phyloP scores from a whole-genome alignment of 805 yeast genomes.

The Candida cerambycidarum region DNA sequence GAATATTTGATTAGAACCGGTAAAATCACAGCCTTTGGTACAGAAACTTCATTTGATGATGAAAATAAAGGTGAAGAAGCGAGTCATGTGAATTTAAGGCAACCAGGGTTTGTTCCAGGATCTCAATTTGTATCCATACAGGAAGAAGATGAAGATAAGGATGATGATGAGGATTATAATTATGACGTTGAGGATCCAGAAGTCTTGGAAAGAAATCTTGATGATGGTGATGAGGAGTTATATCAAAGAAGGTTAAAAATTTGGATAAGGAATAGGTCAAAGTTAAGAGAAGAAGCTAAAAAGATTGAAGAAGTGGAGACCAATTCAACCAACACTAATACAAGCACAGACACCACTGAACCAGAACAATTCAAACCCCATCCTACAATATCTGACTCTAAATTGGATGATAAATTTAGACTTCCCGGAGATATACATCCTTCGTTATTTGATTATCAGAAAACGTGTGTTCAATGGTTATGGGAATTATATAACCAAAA shows the following conservation, averaged over 20 bases:
- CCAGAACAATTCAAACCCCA: conserved; percentile 77
- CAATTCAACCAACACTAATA: conserved; percentile 3
- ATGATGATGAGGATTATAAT: conserved; percentile 20
- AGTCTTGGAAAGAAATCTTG: conserved; percentile 44
- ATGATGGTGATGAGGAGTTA: conserved; percentile 76
- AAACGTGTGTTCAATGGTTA: conserved; percentile 96
- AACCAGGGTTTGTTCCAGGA: conserved; percentile 46
- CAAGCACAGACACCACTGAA: conserved; percentile 9
- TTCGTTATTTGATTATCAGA: conserved; percentile 86
- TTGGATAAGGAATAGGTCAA: conserved; percentile 60
- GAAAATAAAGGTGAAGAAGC: conserved; percentile 25
- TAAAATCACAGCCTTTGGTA: conserved; percentile 90
- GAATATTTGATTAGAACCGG: conserved; percentile 88
- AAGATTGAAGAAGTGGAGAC: background rate
- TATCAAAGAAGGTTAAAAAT: conserved; percentile 59
- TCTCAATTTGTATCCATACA: conserved; percentile 9
- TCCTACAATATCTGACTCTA: conserved; percentile 74
- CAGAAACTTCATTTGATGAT: conserved; percentile 54
- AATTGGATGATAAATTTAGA: conserved; percentile 63
- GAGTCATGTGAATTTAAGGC: conserved; percentile 46
- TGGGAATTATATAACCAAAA: conserved; percentile 89
- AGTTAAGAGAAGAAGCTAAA: conserved; percentile 33
- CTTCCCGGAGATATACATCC: conserved; percentile 92
- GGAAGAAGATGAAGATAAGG: conserved; percentile 17
- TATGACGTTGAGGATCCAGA: conserved; percentile 20